Percentiles rank a stretch among this genome's conserved stretches.
Evolutionary conservation across 106 monocot species (phyloP).

Genomic region (Triglochin maritima): DNA sequence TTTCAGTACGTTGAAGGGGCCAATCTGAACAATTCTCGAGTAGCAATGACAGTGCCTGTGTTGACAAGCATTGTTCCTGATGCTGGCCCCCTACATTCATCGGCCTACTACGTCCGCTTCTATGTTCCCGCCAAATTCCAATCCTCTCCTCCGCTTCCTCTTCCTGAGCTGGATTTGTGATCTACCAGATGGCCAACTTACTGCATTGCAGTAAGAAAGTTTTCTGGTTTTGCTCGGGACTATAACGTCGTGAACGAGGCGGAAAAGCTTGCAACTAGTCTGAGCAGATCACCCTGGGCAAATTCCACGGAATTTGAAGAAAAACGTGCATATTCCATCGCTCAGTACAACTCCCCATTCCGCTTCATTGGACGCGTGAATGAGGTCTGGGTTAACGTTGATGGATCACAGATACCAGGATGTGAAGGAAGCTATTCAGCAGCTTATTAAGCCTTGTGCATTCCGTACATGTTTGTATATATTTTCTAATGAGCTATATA

Average conservation of each 20-base stretch:
- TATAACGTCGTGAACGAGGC: conserved; percentile 60
- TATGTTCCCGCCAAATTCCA: conserved; percentile 65
- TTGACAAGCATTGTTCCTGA: conserved; percentile 68
- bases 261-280: conserved; percentile 49
- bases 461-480: not conserved
- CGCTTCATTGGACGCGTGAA: conserved; percentile 53
- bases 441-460: conserved; percentile 9
- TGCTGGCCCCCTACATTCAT: conserved; percentile 77
- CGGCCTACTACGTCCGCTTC: conserved; percentile 46
- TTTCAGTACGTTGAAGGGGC: conserved; percentile 88
- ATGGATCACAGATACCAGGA: conserved; percentile 22
- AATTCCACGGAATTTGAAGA: conserved; percentile 32
- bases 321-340: conserved; percentile 58
- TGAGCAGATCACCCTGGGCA: conserved; percentile 53
- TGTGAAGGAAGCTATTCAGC: conserved; percentile 25
- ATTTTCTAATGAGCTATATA: not conserved
- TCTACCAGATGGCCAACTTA: conserved; percentile 37
- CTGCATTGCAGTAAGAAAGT: conserved; percentile 64
- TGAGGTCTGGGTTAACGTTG: conserved; percentile 71
- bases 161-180: conserved; percentile 61
- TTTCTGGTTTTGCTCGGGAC: conserved; percentile 72
- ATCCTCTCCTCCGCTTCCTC: conserved; percentile 56
- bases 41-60: conserved; percentile 67
- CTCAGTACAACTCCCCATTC: conserved; percentile 69
- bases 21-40: conserved; percentile 57